phyloP scores from a whole-genome alignment of 1,284 basidiomycete species.

The Porogramme epimiltina region DNA sequence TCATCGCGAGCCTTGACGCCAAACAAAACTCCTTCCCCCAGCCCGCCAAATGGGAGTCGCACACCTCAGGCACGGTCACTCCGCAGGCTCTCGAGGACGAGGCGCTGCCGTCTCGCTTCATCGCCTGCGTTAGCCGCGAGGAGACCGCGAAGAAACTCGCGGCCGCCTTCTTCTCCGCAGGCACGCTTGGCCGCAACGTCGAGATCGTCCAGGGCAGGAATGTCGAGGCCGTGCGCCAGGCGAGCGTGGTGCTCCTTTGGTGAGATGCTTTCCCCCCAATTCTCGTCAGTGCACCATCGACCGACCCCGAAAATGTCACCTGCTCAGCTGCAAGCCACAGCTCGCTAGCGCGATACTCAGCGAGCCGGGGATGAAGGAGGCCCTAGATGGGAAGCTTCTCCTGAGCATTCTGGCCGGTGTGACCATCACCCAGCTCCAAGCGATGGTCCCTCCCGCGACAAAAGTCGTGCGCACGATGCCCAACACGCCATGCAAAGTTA shows the following conservation, averaged over 20 bases:
- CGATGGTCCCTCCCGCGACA: constrained; percentile 77
- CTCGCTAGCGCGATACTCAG: constrained; percentile 77
- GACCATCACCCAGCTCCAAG: constrained; percentile 80
- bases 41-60: constrained; percentile 73
- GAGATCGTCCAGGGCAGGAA: constrained; percentile 77
- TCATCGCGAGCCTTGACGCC: constrained; percentile 74
- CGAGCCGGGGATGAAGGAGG: constrained; percentile 84
- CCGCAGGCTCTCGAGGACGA: constrained; percentile 61
- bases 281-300: neutral
- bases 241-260: constrained; percentile 91
- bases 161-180: constrained; percentile 61
- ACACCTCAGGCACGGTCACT: constrained; percentile 83
- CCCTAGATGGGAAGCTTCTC: constrained; percentile 87
- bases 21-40: constrained; percentile 32
- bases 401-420: constrained; percentile 97
- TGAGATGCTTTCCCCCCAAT: constrained; percentile 38
- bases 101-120: constrained; percentile 79
- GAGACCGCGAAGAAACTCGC: constrained; percentile 78
- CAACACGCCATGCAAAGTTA: constrained; percentile 95
- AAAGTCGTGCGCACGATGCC: constrained; percentile 97
- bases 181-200: constrained; percentile 60
- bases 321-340: constrained; percentile 90
- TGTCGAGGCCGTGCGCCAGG: constrained; percentile 67
- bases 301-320: neutral
- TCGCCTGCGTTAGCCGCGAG: constrained; percentile 85